Evolutionary conservation across 2,329 filamentous ascomycete species (phyloP).

Genomic region (Basipetospora sp.): DNA sequence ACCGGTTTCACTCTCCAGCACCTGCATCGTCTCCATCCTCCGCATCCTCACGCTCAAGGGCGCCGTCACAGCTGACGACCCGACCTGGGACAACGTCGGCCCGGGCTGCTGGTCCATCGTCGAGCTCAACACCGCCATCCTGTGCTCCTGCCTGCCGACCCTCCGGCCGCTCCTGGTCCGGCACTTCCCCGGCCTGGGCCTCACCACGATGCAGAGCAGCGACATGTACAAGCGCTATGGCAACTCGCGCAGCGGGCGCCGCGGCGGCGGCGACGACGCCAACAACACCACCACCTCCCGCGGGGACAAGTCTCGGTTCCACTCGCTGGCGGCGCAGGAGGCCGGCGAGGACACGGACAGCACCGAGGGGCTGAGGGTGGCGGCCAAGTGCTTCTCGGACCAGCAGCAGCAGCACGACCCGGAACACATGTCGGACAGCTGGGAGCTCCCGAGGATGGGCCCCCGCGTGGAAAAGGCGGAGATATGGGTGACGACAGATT

Average conservation of each 20-base stretch:
- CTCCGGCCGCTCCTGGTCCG: conserved; percentile 16
- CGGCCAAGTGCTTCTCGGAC: neutral
- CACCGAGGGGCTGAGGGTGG: neutral
- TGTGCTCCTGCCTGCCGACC: conserved; percentile 17
- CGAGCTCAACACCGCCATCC: conserved; percentile 17
- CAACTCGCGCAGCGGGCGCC: neutral
- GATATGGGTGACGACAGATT: conserved; percentile 5
- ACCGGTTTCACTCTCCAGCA: conserved; percentile 9
- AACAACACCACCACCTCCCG: neutral
- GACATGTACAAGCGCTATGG: conserved; percentile 11
- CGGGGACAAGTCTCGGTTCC: neutral
- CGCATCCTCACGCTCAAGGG: conserved; percentile 16
- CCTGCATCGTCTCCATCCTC: conserved; percentile 18
- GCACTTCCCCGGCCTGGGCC: conserved; percentile 11
- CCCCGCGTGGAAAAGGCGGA: neutral
- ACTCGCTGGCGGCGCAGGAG: neutral
- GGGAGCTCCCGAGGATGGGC: neutral
- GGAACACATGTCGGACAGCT: neutral
- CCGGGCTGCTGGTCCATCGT: conserved; percentile 18
- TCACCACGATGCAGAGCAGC: conserved; percentile 10
- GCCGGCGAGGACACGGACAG: neutral
- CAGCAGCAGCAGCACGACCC: neutral
- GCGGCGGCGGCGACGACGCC: neutral
- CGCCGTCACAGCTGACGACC: conserved; percentile 14
- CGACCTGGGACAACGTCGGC: conserved; percentile 17